Conservation (phyloP, 225 moss, liverwort and hornwort species). For the Anthoceros angustus region DNA sequence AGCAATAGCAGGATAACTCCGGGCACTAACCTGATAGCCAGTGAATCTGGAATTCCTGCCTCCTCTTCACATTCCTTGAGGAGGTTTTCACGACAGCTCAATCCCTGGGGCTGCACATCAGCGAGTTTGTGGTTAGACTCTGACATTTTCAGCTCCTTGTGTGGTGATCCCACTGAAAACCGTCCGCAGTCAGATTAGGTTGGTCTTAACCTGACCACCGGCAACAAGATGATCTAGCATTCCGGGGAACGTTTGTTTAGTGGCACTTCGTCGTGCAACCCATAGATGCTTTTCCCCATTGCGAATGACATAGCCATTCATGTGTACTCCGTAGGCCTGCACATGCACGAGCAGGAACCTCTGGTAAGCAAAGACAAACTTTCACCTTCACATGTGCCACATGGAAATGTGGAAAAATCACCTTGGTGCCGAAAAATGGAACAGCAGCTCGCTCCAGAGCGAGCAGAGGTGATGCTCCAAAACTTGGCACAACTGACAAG, state of each 20-base stretch:
- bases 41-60: constrained; percentile 57
- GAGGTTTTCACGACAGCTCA: constrained; percentile 61
- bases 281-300: constrained; percentile 62
- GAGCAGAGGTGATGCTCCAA: constrained; percentile 46
- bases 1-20: neutral
- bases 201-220: constrained; percentile 63
- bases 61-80: constrained; percentile 95
- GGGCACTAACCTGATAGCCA: constrained; percentile 46
- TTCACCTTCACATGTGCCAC: neutral
- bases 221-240: constrained; percentile 85
- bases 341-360: constrained; percentile 2
- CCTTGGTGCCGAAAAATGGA: constrained; percentile 69
- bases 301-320: constrained; percentile 69
- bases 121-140: no score
- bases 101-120: constrained; percentile 42
- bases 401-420: constrained; percentile 11
- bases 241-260: constrained; percentile 73
- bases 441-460: constrained; percentile 79
- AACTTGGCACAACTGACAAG: constrained; percentile 49
- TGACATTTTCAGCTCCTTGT: neutral
- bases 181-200: neutral
- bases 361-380: neutral
- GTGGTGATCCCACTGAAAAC: constrained; percentile 8
- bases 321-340: constrained; percentile 80
- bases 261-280: constrained; percentile 71